Percentiles rank a stretch among this genome's conserved stretches.
These are phyloP conservation scores for Cladophialophora yegresii DNA, from an alignment of 2,329 filamentous ascomycete species.

Conservation along the genomic window DNA sequence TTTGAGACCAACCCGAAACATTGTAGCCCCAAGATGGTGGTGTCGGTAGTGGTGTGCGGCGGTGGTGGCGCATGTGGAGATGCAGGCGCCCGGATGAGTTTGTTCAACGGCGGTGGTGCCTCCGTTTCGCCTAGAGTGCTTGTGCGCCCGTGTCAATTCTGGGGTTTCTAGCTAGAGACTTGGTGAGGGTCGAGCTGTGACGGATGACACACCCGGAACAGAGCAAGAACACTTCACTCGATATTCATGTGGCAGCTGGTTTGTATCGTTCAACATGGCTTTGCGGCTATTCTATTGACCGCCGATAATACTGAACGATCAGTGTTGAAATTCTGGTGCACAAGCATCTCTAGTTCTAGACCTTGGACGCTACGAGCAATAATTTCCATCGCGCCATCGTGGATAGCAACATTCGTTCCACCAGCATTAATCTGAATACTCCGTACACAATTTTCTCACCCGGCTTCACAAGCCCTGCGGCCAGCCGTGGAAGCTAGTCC, in stretches of 20 bases:
- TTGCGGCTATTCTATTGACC: not conserved
- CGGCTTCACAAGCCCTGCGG: not conserved
- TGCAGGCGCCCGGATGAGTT: not conserved
- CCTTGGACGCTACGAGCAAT: not conserved
- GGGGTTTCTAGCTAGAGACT: not conserved
- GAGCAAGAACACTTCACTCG: not conserved
- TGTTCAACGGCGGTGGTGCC: not conserved
- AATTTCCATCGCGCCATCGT: not conserved
- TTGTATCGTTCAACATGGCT: not conserved
- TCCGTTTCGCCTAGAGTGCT: not conserved
- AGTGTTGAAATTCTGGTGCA: not conserved
- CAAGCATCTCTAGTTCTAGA: not conserved
- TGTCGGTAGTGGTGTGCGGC: not conserved
- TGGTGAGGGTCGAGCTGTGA: not conserved
- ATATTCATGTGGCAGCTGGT: not conserved
- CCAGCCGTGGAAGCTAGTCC: not conserved
- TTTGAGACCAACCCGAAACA: slow-evolving; percentile 21
- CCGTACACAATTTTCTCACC: not conserved
- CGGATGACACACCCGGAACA: not conserved
- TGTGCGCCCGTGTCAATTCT: not conserved
- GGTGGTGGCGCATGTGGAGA: slow-evolving; percentile 2
- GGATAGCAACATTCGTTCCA: not conserved
- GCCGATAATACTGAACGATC: not conserved
- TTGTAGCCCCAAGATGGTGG: not conserved
- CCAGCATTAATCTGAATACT: not conserved